Conservation (phyloP, 495 filamentous ascomycete genomes). For the Lasiosphaeria miniovina region DNA sequence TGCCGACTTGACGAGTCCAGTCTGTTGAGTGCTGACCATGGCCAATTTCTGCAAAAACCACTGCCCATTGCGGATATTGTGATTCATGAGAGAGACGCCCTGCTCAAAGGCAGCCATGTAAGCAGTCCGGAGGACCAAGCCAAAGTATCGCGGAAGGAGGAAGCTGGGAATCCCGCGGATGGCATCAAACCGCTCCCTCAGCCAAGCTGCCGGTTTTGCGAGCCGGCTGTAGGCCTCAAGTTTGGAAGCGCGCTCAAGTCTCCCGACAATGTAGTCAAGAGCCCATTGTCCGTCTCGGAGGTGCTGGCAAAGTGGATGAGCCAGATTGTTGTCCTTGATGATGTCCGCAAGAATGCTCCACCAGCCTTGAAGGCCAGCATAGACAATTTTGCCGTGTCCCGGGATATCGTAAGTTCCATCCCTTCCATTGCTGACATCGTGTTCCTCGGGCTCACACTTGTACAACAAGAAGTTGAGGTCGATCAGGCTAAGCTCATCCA, state of each 20-base stretch:
- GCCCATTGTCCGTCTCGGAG: conserved; percentile 91
- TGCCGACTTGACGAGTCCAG: conserved; percentile 80
- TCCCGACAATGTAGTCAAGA: conserved; percentile 79
- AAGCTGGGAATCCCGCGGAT: conserved; percentile 83
- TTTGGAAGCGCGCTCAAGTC: conserved; percentile 70
- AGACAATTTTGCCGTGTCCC: conserved; percentile 77
- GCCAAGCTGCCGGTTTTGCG: conserved; percentile 66
- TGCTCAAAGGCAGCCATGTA: conserved; percentile 80
- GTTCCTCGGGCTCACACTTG: conserved; percentile 88
- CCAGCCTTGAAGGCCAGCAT: conserved; percentile 97
- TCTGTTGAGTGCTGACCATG: conserved; percentile 87
- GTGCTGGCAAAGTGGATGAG: conserved; percentile 89
- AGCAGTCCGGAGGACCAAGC: conserved; percentile 78
- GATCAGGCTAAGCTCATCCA: conserved; percentile 65
- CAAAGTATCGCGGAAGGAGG: conserved; percentile 89
- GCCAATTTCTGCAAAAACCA: conserved; percentile 80
- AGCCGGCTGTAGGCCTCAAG: conserved; percentile 58
- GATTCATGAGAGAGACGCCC: conserved; percentile 71
- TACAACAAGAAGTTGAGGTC: conserved; percentile 94
- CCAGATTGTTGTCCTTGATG: conserved; percentile 85
- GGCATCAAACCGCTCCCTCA: conserved; percentile 77
- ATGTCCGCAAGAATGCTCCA: conserved; percentile 89
- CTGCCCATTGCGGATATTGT: conserved; percentile 73
- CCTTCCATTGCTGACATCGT: conserved; percentile 69
- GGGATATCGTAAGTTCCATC: conserved; percentile 90